Evolutionary conservation across 768 basidiomycete genomes (phyloP).

Genomic region (Hysterangium stoloniferum): DNA sequence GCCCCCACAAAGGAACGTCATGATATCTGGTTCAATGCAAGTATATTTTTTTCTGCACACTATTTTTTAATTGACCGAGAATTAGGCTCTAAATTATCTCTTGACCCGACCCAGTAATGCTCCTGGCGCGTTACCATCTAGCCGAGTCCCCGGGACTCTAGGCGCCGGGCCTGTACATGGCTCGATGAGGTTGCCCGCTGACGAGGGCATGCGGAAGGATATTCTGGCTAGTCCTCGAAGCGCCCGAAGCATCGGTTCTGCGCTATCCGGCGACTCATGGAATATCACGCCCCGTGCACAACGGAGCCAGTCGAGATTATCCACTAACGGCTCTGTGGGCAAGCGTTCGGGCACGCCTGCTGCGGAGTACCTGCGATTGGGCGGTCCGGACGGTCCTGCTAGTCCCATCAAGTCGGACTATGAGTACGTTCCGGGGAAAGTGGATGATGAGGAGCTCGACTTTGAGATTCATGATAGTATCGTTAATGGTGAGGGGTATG

Average conservation of each 20-base stretch:
- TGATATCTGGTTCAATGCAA: conserved; percentile 91
- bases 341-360: conserved; percentile 91
- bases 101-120: conserved; percentile 57
- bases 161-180: conserved; percentile 9
- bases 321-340: conserved; percentile 61
- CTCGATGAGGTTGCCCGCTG: conserved; percentile 35
- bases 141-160: neutral
- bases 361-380: conserved; percentile 81
- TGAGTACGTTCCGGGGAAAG: conserved; percentile 24
- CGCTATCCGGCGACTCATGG: conserved; percentile 50
- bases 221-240: conserved; percentile 61
- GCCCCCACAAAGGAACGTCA: conserved; percentile 92
- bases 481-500: conserved; percentile 71
- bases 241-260: conserved; percentile 60
- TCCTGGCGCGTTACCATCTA: conserved; percentile 19
- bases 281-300: conserved; percentile 71
- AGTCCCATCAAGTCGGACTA: conserved; percentile 58
- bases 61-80: conserved; percentile 12
- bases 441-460: conserved; percentile 60
- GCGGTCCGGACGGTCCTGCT: conserved; percentile 64
- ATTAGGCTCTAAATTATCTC: conserved; percentile 85
- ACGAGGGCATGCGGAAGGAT: conserved; percentile 37
- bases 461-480: conserved; percentile 78
- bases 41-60: conserved; percentile 21
- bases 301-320: conserved; percentile 74